Evolutionary conservation across 768 basidiomycete genomes (phyloP).

Genomic region (Galerina marginata): DNA sequence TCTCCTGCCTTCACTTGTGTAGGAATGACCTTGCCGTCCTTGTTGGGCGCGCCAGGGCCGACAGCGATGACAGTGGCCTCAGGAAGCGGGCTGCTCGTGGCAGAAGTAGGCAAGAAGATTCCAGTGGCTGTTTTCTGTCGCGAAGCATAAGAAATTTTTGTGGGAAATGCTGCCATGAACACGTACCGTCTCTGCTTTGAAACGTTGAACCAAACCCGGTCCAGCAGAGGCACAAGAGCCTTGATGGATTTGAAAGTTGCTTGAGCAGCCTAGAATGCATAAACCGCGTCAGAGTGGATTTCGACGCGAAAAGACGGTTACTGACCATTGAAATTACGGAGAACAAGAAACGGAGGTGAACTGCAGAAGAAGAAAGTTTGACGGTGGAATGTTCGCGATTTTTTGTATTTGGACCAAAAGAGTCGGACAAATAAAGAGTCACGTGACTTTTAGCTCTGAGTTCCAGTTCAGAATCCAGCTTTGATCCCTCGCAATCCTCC

Average conservation of each 20-base stretch:
- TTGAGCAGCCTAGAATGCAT: conserved; percentile 67
- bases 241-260: conserved; percentile 97
- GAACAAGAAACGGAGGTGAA: neutral
- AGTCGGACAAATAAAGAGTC: conserved; percentile 15
- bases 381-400: conserved; percentile 33
- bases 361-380: conserved; percentile 6
- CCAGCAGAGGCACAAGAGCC: conserved; percentile 87
- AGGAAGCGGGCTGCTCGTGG: conserved; percentile 85
- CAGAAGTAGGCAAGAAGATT: conserved; percentile 93
- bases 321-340: conserved; percentile 18
- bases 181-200: conserved; percentile 94
- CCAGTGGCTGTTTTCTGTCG: conserved; percentile 95
- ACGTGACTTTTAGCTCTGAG: too few relatives aligned
- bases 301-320: neutral
- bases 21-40: conserved; percentile 78
- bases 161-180: neutral
- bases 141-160: neutral
- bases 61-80: conserved; percentile 97
- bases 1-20: conserved; percentile 87
- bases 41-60: conserved; percentile 92
- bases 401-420: conserved; percentile 20
- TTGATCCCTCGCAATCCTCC: too few relatives aligned
- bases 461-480: too few relatives aligned
- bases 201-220: conserved; percentile 97
- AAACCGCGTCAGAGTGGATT: neutral